phyloP scores from a whole-genome alignment of 257 asterid species.

The Penstemon barbatus region DNA sequence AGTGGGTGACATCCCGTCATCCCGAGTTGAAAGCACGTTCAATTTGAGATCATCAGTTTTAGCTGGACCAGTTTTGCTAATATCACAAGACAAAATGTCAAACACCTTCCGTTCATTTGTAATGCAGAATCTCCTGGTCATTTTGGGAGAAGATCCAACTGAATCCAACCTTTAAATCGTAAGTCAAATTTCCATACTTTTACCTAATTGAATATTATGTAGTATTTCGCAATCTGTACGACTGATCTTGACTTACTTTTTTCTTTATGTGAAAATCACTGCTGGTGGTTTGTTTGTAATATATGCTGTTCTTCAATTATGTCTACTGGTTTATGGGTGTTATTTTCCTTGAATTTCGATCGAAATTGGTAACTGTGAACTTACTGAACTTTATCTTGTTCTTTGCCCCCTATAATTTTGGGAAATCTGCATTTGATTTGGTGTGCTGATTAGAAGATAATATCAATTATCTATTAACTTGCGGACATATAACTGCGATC shows the following conservation, averaged over 20 bases:
- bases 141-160: constrained; percentile 15
- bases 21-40: no score
- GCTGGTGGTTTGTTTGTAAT: background rate
- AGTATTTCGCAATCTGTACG: background rate
- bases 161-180: constrained; percentile 18
- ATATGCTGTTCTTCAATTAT: background rate
- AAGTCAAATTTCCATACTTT: constrained; percentile 10
- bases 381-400: background rate
- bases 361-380: background rate
- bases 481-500: background rate
- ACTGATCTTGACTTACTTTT: background rate
- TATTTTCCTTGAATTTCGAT: constrained; percentile 13
- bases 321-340: background rate
- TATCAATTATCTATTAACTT: background rate
- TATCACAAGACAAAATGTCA: background rate
- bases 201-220: no score
- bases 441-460: no score
- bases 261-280: background rate
- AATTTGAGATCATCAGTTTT: background rate
- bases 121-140: background rate
- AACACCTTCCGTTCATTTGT: background rate
- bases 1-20: no score
- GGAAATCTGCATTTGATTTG: no score
- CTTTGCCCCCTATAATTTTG: background rate
- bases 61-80: background rate